Conservation (phyloP, 371 early-diverging fungal genomes). For the Nematocida sp. region DNA sequence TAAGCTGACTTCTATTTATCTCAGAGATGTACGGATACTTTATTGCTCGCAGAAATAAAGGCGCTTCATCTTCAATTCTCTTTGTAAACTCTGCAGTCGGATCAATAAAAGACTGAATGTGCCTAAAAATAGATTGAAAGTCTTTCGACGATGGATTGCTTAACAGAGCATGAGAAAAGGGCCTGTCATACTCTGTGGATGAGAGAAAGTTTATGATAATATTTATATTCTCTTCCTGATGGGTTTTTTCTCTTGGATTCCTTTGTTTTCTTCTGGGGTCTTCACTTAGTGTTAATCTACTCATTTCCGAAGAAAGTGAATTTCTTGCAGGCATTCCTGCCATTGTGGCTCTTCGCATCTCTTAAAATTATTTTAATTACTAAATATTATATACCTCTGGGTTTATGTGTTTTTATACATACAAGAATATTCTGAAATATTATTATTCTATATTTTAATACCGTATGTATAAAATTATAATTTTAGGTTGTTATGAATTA, state of each 20-base stretch:
- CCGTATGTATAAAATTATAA: no score
- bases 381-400: background rate
- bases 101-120: slow-evolving; percentile 74
- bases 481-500: no score
- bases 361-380: slow-evolving; percentile 21
- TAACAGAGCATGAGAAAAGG: slow-evolving; percentile 73
- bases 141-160: slow-evolving; percentile 77
- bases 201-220: slow-evolving; percentile 75
- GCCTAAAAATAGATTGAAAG: slow-evolving; percentile 82
- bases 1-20: slow-evolving; percentile 78
- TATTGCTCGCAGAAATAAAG: slow-evolving; percentile 75
- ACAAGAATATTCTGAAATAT: no score
- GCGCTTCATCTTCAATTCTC: slow-evolving; percentile 81
- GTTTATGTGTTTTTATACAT: no score
- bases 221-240: slow-evolving; percentile 73
- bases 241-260: slow-evolving; percentile 73
- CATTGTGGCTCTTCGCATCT: slow-evolving; percentile 59
- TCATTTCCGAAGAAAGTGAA: slow-evolving; percentile 13
- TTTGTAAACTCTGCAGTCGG: slow-evolving; percentile 70
- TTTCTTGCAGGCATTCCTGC: slow-evolving; percentile 36
- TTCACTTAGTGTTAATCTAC: slow-evolving; percentile 37
- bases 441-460: no score
- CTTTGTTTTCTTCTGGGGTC: slow-evolving; percentile 59
- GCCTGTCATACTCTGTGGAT: slow-evolving; percentile 75
- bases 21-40: slow-evolving; percentile 85